Evolutionary conservation across 2,329 filamentous ascomycete species (phyloP), one percentile per base, ranked within the genome.

Genomic region (Paecilomyces sp.): DNA sequence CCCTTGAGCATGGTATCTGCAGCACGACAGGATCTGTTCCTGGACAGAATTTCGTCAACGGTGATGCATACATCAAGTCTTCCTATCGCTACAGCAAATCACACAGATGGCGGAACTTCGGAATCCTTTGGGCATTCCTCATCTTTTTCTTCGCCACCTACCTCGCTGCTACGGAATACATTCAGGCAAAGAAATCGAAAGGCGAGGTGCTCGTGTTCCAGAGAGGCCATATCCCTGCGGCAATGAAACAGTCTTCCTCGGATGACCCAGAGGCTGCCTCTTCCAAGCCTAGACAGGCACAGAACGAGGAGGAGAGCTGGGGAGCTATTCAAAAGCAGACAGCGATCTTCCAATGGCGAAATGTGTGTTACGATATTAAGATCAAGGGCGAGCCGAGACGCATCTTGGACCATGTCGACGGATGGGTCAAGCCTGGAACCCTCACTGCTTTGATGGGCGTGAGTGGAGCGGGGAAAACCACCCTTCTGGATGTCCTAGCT

Each of bases 391-490:
- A 93, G 67, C 77, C 82, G 1, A 84, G 91, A 15, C 85, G 88
- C 52, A 89, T 97, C 67, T 79, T 97, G 61, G 88, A 96, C 67
- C 81, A 94, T 63, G 90, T 96, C 12, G 89, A 95, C 69, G 92
- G 92, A 36, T 97, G 91, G 90, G 91, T 97, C 61, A 94, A 95
- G 75, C 92, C 92, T 2, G 92, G 92, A 61, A 96, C 91, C 15
- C 74, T 96, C 58, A 96, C 92, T 12, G 92, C 91, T 47, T 81
- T 96, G 2, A 96, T 96, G 92, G 83, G 91, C 77, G 90, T 92
- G 7, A 92, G 89, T 33, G 92, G 92, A 65, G 92, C 92, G n/a
- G 92, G 92, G 60, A 97, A 97, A 76, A 97, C 92, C 0, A 96
- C 92, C 0, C 83, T 97, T 30, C 79, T 97, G 33, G 90, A 96